These are phyloP conservation scores for Solanum bulbocastanum DNA, from an alignment of 257 asterid genomes.

Conservation along the genomic window DNA sequence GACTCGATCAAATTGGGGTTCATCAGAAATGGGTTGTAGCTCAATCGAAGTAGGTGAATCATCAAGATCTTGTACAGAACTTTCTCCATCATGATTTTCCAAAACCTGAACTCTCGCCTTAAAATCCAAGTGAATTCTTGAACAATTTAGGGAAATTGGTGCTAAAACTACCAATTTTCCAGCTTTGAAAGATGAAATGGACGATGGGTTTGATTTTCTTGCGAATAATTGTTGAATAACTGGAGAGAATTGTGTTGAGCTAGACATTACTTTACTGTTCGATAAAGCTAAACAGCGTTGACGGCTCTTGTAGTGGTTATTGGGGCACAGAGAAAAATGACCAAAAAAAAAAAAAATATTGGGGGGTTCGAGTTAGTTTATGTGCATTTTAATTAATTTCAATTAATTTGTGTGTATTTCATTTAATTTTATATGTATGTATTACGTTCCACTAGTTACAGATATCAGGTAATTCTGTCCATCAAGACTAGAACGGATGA, in stretches of 20 bases:
- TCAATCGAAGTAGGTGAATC: slow-evolving; percentile 41
- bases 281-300: background rate
- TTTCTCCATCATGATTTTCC: background rate
- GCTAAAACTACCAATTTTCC: background rate
- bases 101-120: background rate
- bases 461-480: no score
- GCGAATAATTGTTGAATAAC: background rate
- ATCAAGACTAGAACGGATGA: rapidly evolving
- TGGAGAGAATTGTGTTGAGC: background rate
- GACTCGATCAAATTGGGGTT: slow-evolving; percentile 37
- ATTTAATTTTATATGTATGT: no score
- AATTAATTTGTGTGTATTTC: no score
- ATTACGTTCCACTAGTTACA: background rate
- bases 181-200: background rate
- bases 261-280: background rate
- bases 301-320: background rate
- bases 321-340: background rate
- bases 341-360: background rate
- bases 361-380: background rate
- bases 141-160: background rate
- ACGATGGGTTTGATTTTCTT: background rate
- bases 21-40: slow-evolving; percentile 47
- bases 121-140: background rate
- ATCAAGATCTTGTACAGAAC: background rate
- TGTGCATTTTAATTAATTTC: no score